Evolutionary conservation across 106 monocot species (phyloP).

Genomic region (Triglochin maritima): DNA sequence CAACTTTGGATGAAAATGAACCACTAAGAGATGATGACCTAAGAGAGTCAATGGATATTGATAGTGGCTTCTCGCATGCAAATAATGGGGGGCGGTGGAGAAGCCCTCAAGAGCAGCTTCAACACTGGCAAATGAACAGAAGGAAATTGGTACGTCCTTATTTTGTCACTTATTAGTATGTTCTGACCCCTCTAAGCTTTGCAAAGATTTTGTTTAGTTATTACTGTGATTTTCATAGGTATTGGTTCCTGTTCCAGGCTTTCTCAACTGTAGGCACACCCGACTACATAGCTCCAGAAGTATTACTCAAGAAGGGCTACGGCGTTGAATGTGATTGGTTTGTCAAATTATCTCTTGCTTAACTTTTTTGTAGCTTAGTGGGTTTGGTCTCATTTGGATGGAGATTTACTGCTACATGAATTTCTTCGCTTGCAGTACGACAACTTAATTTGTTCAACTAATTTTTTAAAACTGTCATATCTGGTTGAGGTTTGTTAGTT

Average conservation of each 20-base stretch:
- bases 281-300: constrained; percentile 23
- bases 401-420: neutral
- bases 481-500: no score
- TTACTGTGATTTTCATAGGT: neutral
- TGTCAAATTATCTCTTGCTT: neutral
- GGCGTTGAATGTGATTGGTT: constrained; percentile 42
- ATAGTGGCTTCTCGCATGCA: constrained; percentile 1
- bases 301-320: constrained; percentile 23
- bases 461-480: no score
- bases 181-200: neutral
- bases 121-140: constrained; percentile 49
- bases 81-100: constrained; percentile 62
- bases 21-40: neutral
- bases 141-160: constrained; percentile 25
- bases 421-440: neutral
- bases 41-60: constrained; percentile 10
- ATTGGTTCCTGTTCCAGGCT: constrained; percentile 20
- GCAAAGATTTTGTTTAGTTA: neutral
- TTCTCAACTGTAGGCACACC: constrained; percentile 53
- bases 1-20: constrained; percentile 26
- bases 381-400: neutral
- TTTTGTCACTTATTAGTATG: neutral
- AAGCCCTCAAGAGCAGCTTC: constrained; percentile 41
- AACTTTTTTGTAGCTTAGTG: neutral
- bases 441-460: no score